Evolutionary conservation across 2,329 filamentous ascomycete species (phyloP).

Genomic region (Oidium heveae): DNA sequence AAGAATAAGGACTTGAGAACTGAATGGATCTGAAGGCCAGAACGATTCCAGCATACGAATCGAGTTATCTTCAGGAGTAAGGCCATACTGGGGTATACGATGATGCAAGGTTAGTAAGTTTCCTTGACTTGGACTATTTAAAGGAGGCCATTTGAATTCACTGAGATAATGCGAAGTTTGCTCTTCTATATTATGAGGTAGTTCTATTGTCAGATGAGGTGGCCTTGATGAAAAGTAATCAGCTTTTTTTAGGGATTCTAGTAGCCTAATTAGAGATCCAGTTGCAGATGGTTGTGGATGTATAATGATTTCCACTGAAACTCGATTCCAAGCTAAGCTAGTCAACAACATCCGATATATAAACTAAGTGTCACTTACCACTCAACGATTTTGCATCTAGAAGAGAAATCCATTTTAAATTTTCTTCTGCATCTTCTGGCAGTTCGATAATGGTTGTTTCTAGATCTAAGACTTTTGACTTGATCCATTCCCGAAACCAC

Average conservation of each 20-base stretch:
- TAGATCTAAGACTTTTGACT: slow-evolving; percentile 24
- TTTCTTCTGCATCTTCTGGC: slow-evolving; percentile 33
- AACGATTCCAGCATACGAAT: slow-evolving; percentile 65
- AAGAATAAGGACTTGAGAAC: slow-evolving; percentile 61
- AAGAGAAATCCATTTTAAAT: slow-evolving; percentile 51
- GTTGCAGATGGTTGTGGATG: slow-evolving; percentile 47
- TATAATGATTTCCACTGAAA: slow-evolving; percentile 60
- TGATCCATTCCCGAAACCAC: slow-evolving; percentile 38
- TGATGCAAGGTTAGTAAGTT: slow-evolving; percentile 45
- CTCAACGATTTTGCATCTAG: slow-evolving; percentile 48
- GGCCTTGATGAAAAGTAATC: slow-evolving; percentile 46
- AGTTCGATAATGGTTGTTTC: slow-evolving; percentile 48
- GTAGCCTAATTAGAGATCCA: slow-evolving; percentile 49
- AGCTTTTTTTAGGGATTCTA: slow-evolving; percentile 48
- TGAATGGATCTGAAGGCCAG: slow-evolving; percentile 40
- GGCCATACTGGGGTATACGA: slow-evolving; percentile 34
- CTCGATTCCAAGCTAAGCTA: slow-evolving; percentile 44
- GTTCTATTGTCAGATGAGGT: slow-evolving; percentile 62
- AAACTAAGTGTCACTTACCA: slow-evolving; percentile 19
- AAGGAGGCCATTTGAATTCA: slow-evolving; percentile 41
- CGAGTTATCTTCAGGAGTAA: slow-evolving; percentile 45
- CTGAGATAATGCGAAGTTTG: slow-evolving; percentile 36
- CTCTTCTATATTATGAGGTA: slow-evolving; percentile 45
- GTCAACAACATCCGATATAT: slow-evolving; percentile 6
- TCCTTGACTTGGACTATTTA: slow-evolving; percentile 15